Conservation (phyloP, 306 rosid species). For the Rubus parviflorus region DNA sequence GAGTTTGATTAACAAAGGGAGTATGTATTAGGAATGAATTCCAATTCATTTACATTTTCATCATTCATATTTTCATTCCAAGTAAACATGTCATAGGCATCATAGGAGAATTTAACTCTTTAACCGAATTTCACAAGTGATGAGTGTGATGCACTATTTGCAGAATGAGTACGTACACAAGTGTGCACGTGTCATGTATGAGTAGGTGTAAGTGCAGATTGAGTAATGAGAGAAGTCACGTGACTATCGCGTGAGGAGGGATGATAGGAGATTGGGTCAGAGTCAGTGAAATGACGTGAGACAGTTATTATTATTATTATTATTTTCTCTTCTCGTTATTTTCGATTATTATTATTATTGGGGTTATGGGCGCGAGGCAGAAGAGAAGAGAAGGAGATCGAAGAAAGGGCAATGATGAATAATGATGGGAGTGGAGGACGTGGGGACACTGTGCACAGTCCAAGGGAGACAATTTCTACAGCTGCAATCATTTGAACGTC, state of each 20-base stretch:
- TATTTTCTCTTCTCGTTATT: too few relatives aligned
- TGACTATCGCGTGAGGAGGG: constrained; percentile 44
- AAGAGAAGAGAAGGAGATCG: not conserved
- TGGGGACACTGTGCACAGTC: constrained; percentile 36
- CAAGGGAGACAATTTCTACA: constrained; percentile 48
- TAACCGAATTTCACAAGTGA: too few relatives aligned
- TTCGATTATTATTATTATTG: not conserved
- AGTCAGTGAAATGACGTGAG: constrained; percentile 47
- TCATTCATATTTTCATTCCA: too few relatives aligned
- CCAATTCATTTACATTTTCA: too few relatives aligned
- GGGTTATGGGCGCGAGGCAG: constrained; percentile 37
- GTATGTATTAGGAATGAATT: too few relatives aligned
- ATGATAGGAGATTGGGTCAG: constrained; percentile 25
- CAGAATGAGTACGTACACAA: not conserved
- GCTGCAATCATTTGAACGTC: constrained; percentile 66
- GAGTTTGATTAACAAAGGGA: too few relatives aligned
- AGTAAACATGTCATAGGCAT: too few relatives aligned
- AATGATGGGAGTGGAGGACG: not conserved
- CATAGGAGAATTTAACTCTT: too few relatives aligned
- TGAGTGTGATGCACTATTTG: too few relatives aligned
- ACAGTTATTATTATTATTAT: not conserved
- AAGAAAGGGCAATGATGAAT: constrained; percentile 6
- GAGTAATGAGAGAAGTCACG: constrained; percentile 29
- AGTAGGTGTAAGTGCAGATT: not conserved
- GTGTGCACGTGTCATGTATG: not conserved